phyloP scores from a whole-genome alignment of 371 early-diverging fungal species.

The Modicella reniformis region DNA sequence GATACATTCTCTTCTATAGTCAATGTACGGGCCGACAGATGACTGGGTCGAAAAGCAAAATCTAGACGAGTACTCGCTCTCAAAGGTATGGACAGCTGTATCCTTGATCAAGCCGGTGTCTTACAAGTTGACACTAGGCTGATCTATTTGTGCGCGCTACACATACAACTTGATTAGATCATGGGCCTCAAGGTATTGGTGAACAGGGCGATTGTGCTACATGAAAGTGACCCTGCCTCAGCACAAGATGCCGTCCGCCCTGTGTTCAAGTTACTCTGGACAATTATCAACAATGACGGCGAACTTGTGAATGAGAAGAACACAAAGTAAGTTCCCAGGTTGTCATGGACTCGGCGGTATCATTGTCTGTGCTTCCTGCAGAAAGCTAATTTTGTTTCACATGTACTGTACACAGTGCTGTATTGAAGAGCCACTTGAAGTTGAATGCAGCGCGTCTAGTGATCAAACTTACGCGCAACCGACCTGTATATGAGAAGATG shows the following conservation, averaged over 20 bases:
- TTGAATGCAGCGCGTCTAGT: constrained; percentile 74
- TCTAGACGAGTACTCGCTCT: constrained; percentile 61
- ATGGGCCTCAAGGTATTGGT: constrained; percentile 66
- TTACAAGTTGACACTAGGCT: neutral
- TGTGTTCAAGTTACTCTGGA: constrained; percentile 68
- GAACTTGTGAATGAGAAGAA: constrained; percentile 58
- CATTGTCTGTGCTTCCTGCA: neutral
- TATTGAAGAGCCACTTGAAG: constrained; percentile 67
- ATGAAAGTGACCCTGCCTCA: constrained; percentile 46
- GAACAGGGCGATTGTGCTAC: constrained; percentile 60
- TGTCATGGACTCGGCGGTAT: neutral
- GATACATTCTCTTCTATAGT: constrained; percentile 8
- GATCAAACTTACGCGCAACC: constrained; percentile 71
- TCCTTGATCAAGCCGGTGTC: neutral
- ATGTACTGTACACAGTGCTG: constrained; percentile 15
- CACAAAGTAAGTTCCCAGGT: constrained; percentile 41
- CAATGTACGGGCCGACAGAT: constrained; percentile 33
- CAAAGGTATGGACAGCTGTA: constrained; percentile 58
- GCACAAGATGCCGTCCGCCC: constrained; percentile 59
- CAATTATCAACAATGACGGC: constrained; percentile 66
- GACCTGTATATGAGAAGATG: constrained; percentile 61
- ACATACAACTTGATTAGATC: constrained; percentile 14
- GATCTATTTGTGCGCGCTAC: too few species aligned
- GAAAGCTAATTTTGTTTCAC: neutral
- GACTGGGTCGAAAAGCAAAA: constrained; percentile 71